Evolutionary conservation across 1,139 yeast species (phyloP), one percentile per base, ranked within the genome.

Genomic region (Saccharomycopsis hybrid): DNA sequence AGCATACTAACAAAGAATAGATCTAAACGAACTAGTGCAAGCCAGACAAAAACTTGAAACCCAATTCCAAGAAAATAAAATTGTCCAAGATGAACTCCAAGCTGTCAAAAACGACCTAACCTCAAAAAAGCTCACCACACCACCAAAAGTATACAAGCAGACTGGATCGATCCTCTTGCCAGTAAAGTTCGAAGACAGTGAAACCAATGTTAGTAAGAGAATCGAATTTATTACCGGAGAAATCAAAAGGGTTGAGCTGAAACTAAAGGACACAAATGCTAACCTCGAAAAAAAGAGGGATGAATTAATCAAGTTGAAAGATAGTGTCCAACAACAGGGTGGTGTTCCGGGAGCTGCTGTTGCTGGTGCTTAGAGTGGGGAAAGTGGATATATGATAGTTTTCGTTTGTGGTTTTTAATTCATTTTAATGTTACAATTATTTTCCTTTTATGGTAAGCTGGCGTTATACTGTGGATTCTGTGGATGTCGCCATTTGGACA

Each of bases 151-250:
- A 38, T 92, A 79, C 69, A 92, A 92, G 66, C 74, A 90, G 57
- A 85, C 92, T 25, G 98, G 98, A 1, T 96, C 96, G 8, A 89
- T 90, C 5, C 73, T 92, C 55, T 73, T 92, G 55, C 97, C 97
- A 2, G 96, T 90, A 62, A 96, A 89, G 50, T 78, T 77, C 56
- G 65, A 65, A 11, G 97, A 92, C 65, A 96, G 97, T 37, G 78
- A 80, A 58, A 60, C 77, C 61, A 92, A 90, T 62, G 97, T 92
- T 36, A 77, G 74, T 33, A 92, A 90, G 65, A 82, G 98, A 65
- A 74, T 92, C 46, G 96, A 89, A 64, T 92, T 87, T 60, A 92
- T 92, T 49, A 72, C 77, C 56, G 72, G 72, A 36, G 97, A 92
- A 67, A 86, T 92, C 57, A 72, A 72, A 49, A 68, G 86, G 49